Base-by-base conservation (phyloP, 176 grass and related monocot genomes). In the Chloris gayana region DNA sequence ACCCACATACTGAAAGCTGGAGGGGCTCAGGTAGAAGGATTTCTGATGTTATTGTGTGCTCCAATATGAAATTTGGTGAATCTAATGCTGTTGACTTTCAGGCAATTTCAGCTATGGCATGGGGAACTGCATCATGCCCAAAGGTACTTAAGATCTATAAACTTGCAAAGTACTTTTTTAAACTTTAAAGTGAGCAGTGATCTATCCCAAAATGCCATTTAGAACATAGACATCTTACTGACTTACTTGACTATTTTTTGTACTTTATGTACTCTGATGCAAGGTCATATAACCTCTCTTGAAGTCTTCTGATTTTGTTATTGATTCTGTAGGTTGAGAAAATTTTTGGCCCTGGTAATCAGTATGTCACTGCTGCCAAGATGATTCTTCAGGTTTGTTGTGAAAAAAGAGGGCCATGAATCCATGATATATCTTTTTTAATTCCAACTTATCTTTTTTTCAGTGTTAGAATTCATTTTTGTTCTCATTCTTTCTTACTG, bases 301-400 rank as follows among this genome's bases (percentile, higher is more conserved):
- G n/a, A n/a, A n/a, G n/a, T n/a, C n/a, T 79, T 46, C 12, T 47
- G 68, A 37, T 15, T 65, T 47, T 11, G 0, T 57, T 66, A 21
- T 37, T 62, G 14, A 2, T 42, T 32, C 35, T 73, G 38, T 74
- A 98, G 95, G 95, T 87, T 69, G 92, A 95, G 72, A 98, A 98
- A 89, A 87, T 98, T 75, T 98, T 98, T 85, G 95, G 95, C 47
- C 95, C 95, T 11, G 95, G 95, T 64, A 98, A 98, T 71, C 95
- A 98, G 73, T 98, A 98, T 87, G 95, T 98, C 54, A 98, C 95
- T 15, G 95, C 95, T 83, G 95, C 95, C 57, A 98, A 98, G 95
- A 98, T 98, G 95, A 98, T 98, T 91, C 92, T 98, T 80, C 95
- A 98, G 83, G 95, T 98, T 85, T 81, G 4, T 25, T 45, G 9